Percentiles rank a stretch among this genome's conserved stretches.
Conservation (phyloP, 163 green algal species). For the Prototheca wickerhamii region DNA sequence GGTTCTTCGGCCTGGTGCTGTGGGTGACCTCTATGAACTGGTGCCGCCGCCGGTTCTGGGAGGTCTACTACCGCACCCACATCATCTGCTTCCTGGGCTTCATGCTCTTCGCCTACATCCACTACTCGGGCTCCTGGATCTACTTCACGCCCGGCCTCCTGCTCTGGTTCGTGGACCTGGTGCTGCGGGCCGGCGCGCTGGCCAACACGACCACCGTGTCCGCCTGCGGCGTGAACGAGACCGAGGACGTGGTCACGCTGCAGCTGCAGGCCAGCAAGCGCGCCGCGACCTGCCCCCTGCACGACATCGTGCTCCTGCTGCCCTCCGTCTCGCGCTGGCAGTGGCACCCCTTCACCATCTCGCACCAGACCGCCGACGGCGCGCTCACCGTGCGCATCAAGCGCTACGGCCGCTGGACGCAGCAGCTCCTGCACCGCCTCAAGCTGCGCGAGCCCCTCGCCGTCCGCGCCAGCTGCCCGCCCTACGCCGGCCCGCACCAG, state of each 20-base stretch:
- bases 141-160: constrained; percentile 33
- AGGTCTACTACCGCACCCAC: constrained; percentile 39
- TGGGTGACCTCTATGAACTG: constrained; percentile 30
- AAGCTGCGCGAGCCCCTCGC: not conserved
- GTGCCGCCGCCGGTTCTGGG: constrained; percentile 20
- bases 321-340: constrained; percentile 16
- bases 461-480: not conserved
- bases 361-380: not conserved
- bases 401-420: constrained; percentile 21
- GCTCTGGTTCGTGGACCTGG: constrained; percentile 31
- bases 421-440: not conserved
- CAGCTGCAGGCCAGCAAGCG: constrained; percentile 7
- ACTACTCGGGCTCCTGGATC: constrained; percentile 28
- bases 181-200: constrained; percentile 23
- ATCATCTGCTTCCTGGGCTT: constrained; percentile 39
- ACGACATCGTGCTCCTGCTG: constrained; percentile 17
- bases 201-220: constrained; percentile 20
- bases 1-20: constrained; percentile 20
- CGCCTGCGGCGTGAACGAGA: not conserved
- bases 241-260: constrained; percentile 11
- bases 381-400: constrained; percentile 25
- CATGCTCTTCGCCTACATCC: constrained; percentile 31
- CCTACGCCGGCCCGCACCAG: not conserved
- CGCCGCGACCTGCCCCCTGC: not conserved
- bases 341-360: constrained; percentile 31